Base-by-base conservation (phyloP, 2,329 filamentous ascomycete genomes). In the Ambrosiella xylebori region DNA sequence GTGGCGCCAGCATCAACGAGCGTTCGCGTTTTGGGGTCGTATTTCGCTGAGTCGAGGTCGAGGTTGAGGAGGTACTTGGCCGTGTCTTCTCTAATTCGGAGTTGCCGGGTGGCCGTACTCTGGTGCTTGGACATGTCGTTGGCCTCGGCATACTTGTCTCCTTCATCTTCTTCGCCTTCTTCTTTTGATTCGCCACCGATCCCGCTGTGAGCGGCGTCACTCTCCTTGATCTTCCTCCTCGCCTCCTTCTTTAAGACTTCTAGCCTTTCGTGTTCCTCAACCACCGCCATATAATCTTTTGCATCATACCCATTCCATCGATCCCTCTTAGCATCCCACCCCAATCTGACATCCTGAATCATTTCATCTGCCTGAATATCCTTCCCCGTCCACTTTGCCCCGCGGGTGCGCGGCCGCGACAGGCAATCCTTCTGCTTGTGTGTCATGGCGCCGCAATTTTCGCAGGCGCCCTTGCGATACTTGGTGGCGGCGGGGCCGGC, bases 241-340 rank as follows among this genome's bases (percentile, higher is more conserved):
- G 76, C 77, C 60, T 75, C 73, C 64, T 78, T 73, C n/a, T 77
- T 72, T 62, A 96, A 73, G 63, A 85, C 81, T 67, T 96, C 91
- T 69, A 96, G 74, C 67, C 91, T 81, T 62, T 93, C 84, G 69
- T 86, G 95, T 64, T 95, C 88, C 55, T 95, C 83, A 45, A 97
- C 82, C n/a, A 97, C 87, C 61, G 80, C 76, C 61, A 81, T 78
- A 68, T 95, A 97, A 69, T 97, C 87, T 63, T 80, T 81, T 0
- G 89, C 75, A 68, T 97, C 90, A 70, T 95, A 98, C n/a, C 91
- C 91, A 67, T 96, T 96, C 91, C 93, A 98, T 49, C 91, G 81
- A 73, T 98, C 93, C 64, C 93, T 79, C 74, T 98, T 98, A 19
- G 93, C 93, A 69, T 98, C 94, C 88, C 91, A 98, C 2, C 90